Evolutionary conservation across 768 basidiomycete species (phyloP), one percentile per base, ranked within the genome.

Genomic region (Suillus decipiens): DNA sequence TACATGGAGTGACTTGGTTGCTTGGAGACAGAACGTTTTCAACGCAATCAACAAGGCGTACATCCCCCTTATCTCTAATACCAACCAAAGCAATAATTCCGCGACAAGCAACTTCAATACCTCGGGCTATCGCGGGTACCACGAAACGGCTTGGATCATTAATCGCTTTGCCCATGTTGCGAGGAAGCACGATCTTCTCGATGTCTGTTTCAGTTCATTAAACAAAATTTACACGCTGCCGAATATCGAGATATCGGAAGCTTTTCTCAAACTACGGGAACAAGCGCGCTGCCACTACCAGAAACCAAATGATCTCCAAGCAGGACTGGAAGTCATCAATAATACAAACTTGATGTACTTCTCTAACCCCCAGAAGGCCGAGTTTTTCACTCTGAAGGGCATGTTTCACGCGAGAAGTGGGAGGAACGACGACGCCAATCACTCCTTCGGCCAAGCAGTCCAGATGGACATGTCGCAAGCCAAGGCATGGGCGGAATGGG

Each of bases 61-160:
- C 67, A 88, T 98, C 53, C 97, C 97, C 11, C 85, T 99, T 53
- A 95, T 98, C 61, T 79, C 79, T 8, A 81, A 78, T 8, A 81
- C 79, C 41, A 84, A 81, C 63, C 86, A 86, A 68, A 77, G 77
- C 31, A 79, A 80, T 47, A 82, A 80, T 50, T 77, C 82, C 14
- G 73, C 84, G 19, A 77, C 84, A 28, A 82, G 79, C 42, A 90
- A 84, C 63, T 79, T 88, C 47, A 92, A 88, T 62, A 95, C 93
- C 1, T 92, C 88, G 71, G 96, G 95, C 8, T 99, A 94, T 73
- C 86, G 97, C 58, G 97, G 97, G 9, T 98, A 93, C 75, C 97
- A 99, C 72, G 97, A 99, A 79, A 99, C 95, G 0, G 97, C 97
- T 8, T 99, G 97, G 97, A 99, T 97, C 72, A 98, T 99, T 80